Evolutionary conservation across 129 eudicot species (phyloP), one percentile per base, ranked within the genome.

Genomic region (Flaveria robusta): DNA sequence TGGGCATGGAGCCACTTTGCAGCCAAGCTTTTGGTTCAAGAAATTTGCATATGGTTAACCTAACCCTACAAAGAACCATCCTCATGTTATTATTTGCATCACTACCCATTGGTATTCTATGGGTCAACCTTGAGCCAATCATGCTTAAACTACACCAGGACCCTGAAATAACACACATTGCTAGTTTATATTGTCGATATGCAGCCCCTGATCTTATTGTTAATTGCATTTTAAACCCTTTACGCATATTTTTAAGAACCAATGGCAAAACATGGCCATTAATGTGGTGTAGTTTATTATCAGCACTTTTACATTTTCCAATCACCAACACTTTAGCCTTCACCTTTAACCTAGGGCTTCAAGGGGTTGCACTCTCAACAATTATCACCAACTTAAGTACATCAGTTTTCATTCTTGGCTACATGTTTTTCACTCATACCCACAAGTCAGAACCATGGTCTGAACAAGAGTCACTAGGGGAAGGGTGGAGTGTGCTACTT

Each of bases 1-100:
- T 85, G 92, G 99, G 99, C 42, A 91, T 95, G 99, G 99, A 95
- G 71, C 99, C 99, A 60, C 85, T 95, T 41, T 95, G 97, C 66
- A 95, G 92, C 90, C 99, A 95, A 69, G 99, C 96, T 76, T 89
- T 84, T 64, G 99, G 99, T 39, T 91, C 99, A 52, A 77, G 80
- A 77, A 95, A 95, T 87, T 62, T 84, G 58, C 68, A 81, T 73
- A 75, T 89, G 79, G 76, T 70, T 13, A 83, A 85, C 70, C 80
- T 87, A 43, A 89, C 88, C 29, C 88, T 91, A 34, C 88, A 80
- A 73, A 81, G 97, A 86, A 95, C 92, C 24, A 89, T 89, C 31
- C 50, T 91, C 52, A 76, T 95, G 85, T 68, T 95, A 73, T 78
- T 91, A 27, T 77, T 85, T 24, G 85, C 91, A 41, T 91, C 96